Evolutionary conservation across 345 rosid genomes (phyloP).

Genomic region (Odontarrhena argentea): DNA sequence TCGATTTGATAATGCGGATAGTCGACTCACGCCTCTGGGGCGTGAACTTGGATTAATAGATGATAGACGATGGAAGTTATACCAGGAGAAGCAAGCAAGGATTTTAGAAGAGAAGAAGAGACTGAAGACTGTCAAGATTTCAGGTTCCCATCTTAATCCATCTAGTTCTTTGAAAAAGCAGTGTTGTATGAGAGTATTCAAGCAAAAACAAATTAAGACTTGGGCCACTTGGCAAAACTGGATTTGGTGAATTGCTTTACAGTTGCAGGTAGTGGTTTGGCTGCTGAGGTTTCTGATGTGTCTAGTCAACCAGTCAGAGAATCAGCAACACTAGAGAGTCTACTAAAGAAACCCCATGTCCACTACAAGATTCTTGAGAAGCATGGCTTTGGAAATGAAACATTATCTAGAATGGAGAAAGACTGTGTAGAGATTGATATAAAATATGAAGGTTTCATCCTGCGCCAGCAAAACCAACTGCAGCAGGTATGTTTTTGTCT

Average conservation of each 20-base stretch:
- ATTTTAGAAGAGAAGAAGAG: conserved; percentile 81
- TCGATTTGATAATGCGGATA: conserved; percentile 93
- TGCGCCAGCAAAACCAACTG: conserved; percentile 77
- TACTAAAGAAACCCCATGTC: conserved; percentile 93
- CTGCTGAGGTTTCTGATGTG: conserved; percentile 62
- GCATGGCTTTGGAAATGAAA: conserved; percentile 81
- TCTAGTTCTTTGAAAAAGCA: background rate
- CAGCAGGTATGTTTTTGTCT: conserved; percentile 62
- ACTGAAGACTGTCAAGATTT: conserved; percentile 73
- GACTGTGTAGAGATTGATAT: conserved; percentile 90
- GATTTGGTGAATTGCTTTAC: conserved; percentile 21
- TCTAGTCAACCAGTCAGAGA: conserved; percentile 90
- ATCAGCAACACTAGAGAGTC: conserved; percentile 76
- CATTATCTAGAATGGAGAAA: conserved; percentile 72
- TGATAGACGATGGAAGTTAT: conserved; percentile 85
- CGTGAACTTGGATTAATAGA: conserved; percentile 89
- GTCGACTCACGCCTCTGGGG: conserved; percentile 96
- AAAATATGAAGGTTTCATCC: conserved; percentile 91
- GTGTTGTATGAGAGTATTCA: conserved; percentile 3
- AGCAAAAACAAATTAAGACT: conserved; percentile 11
- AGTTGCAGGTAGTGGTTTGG: conserved; percentile 75
- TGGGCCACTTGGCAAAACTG: background rate
- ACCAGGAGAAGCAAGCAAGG: conserved; percentile 83
- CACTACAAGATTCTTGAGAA: conserved; percentile 70
- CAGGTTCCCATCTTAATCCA: conserved; percentile 51